phyloP scores from a whole-genome alignment of 371 early-diverging fungal genomes.

The Mortierella polycephala region DNA sequence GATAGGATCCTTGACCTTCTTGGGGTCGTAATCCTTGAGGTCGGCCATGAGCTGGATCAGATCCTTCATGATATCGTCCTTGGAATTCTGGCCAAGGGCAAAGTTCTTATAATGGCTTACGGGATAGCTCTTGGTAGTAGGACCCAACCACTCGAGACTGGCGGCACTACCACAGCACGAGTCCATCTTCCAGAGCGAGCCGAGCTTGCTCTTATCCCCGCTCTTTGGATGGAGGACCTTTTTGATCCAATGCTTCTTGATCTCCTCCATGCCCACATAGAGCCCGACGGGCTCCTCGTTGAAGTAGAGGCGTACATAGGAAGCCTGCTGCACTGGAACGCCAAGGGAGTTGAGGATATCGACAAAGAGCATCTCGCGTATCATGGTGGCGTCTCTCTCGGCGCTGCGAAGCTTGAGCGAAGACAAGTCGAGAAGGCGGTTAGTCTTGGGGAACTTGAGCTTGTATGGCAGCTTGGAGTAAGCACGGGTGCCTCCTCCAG shows the following conservation, averaged over 20 bases:
- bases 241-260: slow-evolving; percentile 47
- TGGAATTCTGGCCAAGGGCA: slow-evolving; percentile 31
- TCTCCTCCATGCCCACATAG: slow-evolving; percentile 42
- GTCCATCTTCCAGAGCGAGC: slow-evolving; percentile 53
- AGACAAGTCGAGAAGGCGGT: slow-evolving; percentile 33
- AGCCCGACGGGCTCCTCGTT: slow-evolving; percentile 44
- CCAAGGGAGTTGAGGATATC: slow-evolving; percentile 59
- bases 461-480: slow-evolving; percentile 39
- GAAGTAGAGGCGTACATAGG: slow-evolving; percentile 53
- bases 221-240: slow-evolving; percentile 43
- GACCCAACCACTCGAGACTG: slow-evolving; percentile 43
- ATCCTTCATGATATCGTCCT: slow-evolving; percentile 36
- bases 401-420: slow-evolving; percentile 47
- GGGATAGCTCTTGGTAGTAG: slow-evolving; percentile 28
- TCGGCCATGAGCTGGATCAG: slow-evolving; percentile 57
- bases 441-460: slow-evolving; percentile 43
- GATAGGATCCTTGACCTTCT: slow-evolving; percentile 33
- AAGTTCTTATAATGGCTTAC: slow-evolving; percentile 37
- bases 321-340: slow-evolving; percentile 57
- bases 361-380: slow-evolving; percentile 65
- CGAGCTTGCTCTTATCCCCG: slow-evolving; percentile 24
- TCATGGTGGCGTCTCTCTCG: slow-evolving; percentile 60
- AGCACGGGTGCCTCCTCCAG: slow-evolving; percentile 35
- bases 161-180: slow-evolving; percentile 23
- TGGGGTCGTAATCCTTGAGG: slow-evolving; percentile 50